Evolutionary conservation across 2,329 filamentous ascomycete species (phyloP), one percentile per base, ranked within the genome.

Genomic region (Apiospora marii): DNA sequence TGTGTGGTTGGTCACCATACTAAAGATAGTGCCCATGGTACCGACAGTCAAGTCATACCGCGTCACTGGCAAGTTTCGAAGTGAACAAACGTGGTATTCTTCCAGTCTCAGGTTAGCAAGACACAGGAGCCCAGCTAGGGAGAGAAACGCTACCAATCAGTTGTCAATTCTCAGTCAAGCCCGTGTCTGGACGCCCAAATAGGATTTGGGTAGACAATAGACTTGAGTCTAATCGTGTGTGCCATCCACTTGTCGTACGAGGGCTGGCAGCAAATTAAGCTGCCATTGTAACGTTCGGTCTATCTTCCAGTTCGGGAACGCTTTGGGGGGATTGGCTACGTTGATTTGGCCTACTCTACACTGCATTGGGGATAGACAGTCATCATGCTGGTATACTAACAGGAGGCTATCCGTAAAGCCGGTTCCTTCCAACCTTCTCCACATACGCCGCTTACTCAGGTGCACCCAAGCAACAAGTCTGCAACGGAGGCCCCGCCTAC

Each of bases 361-460:
- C 58, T 64, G 16, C 10, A n/a, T 64, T 24, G 30, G 58, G 58
- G n/a, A 34, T 64, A 41, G 58, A 34, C 8, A 14, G 19, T 37
- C 12, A 61, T 16, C 37, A 61, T 37, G 19, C 8, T 24, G 12
- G 10, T 24, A 51, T 4, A n/a, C 6, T 49, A 13, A 12, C 53
- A 41, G 34, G 34, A 64, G 58, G 58, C 58, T 64, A 64, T 34
- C 58, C 34, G n/a, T 41, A 34, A n/a, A 13, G n/a, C n/a, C 49
- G 49, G 49, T 51, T 8, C 24, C n/a, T 14, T 51, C n/a, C 49
- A 51, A 22, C 48, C n/a, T 46, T 49, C 48, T 41, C 58, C 58
- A 41, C 58, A 64, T 22, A n/a, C 34, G 19, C 22, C 53, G 53
- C 53, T 61, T 61, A 37, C 34, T 37, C 30, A n/a, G 58, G 58